Base-by-base conservation (phyloP, 1,284 basidiomycete species). In the Apiotrichum gamsii region DNA sequence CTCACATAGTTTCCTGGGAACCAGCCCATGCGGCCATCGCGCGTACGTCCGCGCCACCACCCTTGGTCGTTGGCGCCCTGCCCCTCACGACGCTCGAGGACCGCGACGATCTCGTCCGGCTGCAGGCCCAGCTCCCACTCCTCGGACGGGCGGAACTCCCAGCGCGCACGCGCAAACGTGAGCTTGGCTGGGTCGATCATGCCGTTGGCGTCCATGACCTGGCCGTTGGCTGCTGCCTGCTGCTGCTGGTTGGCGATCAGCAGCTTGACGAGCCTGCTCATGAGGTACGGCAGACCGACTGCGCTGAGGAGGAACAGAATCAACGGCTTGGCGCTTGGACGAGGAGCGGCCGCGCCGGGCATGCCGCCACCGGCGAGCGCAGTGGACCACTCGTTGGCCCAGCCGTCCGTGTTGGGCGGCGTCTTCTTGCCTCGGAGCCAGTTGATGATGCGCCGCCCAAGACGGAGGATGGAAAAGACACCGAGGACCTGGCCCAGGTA, bases 41-140 rank as follows among this genome's bases (percentile, higher is more conserved):
- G 79, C 52, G 89, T 94, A 42, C 94, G 76, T 0, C 94, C 94
- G 67, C 85, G 85, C 91, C 93, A 98, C 94, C 95, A 99, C 39
- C 91, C 90, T 14, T 79, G 80, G 49, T 85, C 80, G 40, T 84
- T 84, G 31, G 80, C 58, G 47, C 84, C 74, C 5, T 83, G 80
- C 56, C 86, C 82, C 60, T 89, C 85, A 51, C 85, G 72, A 67
- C 85, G 87, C 39, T 82, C 87, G 72, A 94, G 82, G 40, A 99
- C 84, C 3, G 95, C 95, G 3, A 98, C 87, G 51, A 98, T 90
- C 70, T 96, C 91, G 64, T 94, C 88, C 67, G 87, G 83, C 66
- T 85, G 83, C 51, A 98, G 76, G 18, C 76, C 76, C 14, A 98
- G 79, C 74, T 97, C 93, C 42, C 82, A 81, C 18, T 82, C 80